Percentiles rank a stretch among this genome's conserved stretches.
phyloP scores from a whole-genome alignment of 768 basidiomycete genomes.

The Boletus tomentosulus region DNA sequence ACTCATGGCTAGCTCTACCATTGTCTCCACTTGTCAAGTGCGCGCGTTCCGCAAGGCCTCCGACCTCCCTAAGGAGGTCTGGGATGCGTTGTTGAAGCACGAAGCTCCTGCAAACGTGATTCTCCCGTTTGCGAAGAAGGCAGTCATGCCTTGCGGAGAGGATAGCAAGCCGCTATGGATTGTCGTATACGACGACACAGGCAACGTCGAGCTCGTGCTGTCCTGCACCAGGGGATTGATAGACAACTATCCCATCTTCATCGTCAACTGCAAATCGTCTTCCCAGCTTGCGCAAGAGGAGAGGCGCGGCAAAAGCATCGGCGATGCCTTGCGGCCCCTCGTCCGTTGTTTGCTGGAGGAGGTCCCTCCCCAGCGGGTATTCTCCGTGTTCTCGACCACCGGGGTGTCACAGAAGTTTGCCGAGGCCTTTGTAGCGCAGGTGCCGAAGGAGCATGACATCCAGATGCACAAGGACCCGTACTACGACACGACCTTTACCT shows the following conservation, averaged over 20 bases:
- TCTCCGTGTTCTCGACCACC: conserved; percentile 62
- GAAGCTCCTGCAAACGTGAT: conserved; percentile 39
- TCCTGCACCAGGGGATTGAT: conserved; percentile 52
- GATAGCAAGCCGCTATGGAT: conserved; percentile 30
- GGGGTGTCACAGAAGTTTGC: conserved; percentile 45
- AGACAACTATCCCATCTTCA: conserved; percentile 56
- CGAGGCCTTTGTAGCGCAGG: conserved; percentile 40
- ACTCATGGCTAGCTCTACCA: conserved; percentile 14
- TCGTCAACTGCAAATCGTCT: conserved; percentile 14
- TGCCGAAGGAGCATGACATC: background rate
- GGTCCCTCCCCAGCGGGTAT: conserved; percentile 26
- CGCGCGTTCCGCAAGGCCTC: conserved; percentile 1
- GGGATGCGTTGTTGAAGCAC: conserved; percentile 24
- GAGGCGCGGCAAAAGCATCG: background rate
- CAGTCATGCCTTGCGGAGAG: conserved; percentile 1
- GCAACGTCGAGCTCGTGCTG: conserved; percentile 39
- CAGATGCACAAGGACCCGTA: conserved; percentile 42
- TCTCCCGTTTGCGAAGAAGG: conserved; percentile 36
- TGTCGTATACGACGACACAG: conserved; percentile 17
- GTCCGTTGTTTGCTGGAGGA: conserved; percentile 11
- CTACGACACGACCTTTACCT: conserved; percentile 58
- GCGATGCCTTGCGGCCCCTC: conserved; percentile 6
- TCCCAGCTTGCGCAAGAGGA: conserved; percentile 13
- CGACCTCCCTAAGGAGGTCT: conserved; percentile 24
- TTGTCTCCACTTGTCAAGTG: background rate